Percentiles rank a stretch among this genome's conserved stretches.
These are phyloP conservation scores for Rhexocercosporidium sp. DNA, from an alignment of 2,329 filamentous ascomycete species.

Conservation along the genomic window DNA sequence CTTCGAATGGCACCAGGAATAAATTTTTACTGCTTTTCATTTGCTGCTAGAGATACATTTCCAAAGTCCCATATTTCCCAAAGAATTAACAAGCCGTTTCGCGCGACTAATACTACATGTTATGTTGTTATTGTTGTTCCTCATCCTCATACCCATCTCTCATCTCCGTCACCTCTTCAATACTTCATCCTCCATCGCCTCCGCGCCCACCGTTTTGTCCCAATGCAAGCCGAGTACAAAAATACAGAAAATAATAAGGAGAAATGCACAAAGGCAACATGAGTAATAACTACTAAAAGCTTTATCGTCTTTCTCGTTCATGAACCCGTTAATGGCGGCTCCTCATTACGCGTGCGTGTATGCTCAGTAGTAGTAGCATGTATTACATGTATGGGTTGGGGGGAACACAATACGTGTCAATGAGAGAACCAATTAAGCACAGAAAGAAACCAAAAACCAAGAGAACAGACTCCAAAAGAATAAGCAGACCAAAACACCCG, in stretches of 20 bases:
- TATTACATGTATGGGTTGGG: slow-evolving; percentile 1
- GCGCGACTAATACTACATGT: slow-evolving; percentile 18
- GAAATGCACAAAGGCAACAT: not conserved
- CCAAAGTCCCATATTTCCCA: slow-evolving; percentile 12
- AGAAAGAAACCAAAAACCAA: not conserved
- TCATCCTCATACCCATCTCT: slow-evolving; percentile 2
- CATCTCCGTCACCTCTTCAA: not conserved
- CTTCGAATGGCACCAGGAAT: not conserved
- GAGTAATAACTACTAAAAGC: not conserved
- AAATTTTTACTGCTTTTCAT: slow-evolving; percentile 13
- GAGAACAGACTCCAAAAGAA: not conserved
- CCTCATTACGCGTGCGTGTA: slow-evolving; percentile 6
- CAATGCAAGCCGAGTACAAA: not conserved
- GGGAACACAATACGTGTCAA: not conserved
- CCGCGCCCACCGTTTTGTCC: not conserved
- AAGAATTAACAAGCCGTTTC: slow-evolving; percentile 13
- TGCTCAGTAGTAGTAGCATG: slow-evolving; percentile 5
- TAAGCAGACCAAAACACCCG: slow-evolving; percentile 3
- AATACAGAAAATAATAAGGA: not conserved
- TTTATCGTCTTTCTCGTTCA: slow-evolving; percentile 9
- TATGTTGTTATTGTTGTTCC: not conserved
- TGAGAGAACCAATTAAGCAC: not conserved
- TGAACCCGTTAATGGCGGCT: too few relatives aligned
- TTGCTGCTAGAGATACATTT: slow-evolving; percentile 19
- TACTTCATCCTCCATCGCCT: not conserved